Evolutionary conservation across 169 alveolate genomes (phyloP), one percentile per base, ranked within the genome.

Genomic region (Plasmodium chabaudi): DNA sequence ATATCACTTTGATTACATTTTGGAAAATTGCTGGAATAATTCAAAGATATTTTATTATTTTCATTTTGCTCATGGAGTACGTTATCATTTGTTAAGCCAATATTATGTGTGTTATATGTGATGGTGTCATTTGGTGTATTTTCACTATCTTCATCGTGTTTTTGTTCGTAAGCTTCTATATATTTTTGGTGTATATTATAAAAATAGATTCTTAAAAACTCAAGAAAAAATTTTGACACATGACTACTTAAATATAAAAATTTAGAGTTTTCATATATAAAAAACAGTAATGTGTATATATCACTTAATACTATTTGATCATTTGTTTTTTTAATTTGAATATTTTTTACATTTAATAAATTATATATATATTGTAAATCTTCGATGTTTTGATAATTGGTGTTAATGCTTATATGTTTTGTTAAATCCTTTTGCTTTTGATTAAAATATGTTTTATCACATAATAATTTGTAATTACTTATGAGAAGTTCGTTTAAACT

Each of bases 261-360:
- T 12, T 51, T 27, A 7, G 89, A 79, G 42, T 79, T 79, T 27
- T 79, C 89, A 71, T 79, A 79, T 53, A 79, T 79, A 68, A 79
- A 79, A 67, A 79, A 79, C 47, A 79, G 17, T 7, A 47, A 79
- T 17, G 82, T 79, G 46, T 67, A 79, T 2, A 79, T 4, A 59
- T 79, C 89, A 51, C 89, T 55, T 23, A 79, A 56, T 17, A 68
- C 60, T 47, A 79, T 34, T 59, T 34, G 70, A 5, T 44, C 59
- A n/a, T 23, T 79, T 21, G 53, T 60, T 57, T 67, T 51, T 65
- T 79, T 49, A 79, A 79, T 34, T 67, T 60, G 51, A 57, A 79
- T 55, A 21, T 79, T 79, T 42, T 67, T 67, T 34, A 79, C 60
- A 47, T 65, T 42, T 51, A 79, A 65, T 79, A 79, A 67, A 67